phyloP scores from a whole-genome alignment of 1,284 basidiomycete genomes.

The Agroathelia rolfsii region DNA sequence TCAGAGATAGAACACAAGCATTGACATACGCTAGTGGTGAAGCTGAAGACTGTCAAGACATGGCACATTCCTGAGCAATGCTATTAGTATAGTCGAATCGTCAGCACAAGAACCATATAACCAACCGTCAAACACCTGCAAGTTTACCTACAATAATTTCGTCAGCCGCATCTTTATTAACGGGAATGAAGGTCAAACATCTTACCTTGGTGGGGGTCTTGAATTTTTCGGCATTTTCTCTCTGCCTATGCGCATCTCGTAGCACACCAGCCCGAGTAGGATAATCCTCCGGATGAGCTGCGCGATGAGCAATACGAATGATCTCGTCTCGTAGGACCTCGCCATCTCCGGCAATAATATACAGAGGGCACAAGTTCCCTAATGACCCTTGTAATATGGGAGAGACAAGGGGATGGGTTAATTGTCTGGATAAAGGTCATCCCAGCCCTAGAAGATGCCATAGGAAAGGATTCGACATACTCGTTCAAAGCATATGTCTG shows the following conservation, averaged over 20 bases:
- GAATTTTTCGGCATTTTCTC: conserved; percentile 43
- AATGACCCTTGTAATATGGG: conserved; percentile 71
- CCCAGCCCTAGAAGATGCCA: conserved; percentile 2
- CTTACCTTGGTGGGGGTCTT: conserved; percentile 63
- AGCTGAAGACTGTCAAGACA: conserved; percentile 63
- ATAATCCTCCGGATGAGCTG: conserved; percentile 65
- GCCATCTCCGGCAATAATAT: conserved; percentile 69
- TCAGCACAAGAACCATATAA: neutral
- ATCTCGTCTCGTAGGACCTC: conserved; percentile 81
- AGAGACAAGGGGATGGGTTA: conserved; percentile 74
- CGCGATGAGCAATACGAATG: conserved; percentile 75
- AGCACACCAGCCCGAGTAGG: conserved; percentile 54
- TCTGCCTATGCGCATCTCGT: conserved; percentile 34
- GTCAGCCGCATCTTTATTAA: neutral
- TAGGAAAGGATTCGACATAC: conserved; percentile 22
- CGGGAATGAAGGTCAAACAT: conserved; percentile 2
- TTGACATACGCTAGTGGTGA: conserved; percentile 44
- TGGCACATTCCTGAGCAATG: conserved; percentile 45
- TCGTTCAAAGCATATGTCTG: conserved; percentile 79
- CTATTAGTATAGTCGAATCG: neutral
- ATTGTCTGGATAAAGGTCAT: conserved; percentile 37
- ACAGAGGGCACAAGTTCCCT: conserved; percentile 74
- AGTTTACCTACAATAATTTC: conserved; percentile 44
- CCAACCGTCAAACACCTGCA: conserved; percentile 59
- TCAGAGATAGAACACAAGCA: neutral